Base-by-base conservation (phyloP, 495 filamentous ascomycete species). In the Thermothielavioides terrestris region DNA sequence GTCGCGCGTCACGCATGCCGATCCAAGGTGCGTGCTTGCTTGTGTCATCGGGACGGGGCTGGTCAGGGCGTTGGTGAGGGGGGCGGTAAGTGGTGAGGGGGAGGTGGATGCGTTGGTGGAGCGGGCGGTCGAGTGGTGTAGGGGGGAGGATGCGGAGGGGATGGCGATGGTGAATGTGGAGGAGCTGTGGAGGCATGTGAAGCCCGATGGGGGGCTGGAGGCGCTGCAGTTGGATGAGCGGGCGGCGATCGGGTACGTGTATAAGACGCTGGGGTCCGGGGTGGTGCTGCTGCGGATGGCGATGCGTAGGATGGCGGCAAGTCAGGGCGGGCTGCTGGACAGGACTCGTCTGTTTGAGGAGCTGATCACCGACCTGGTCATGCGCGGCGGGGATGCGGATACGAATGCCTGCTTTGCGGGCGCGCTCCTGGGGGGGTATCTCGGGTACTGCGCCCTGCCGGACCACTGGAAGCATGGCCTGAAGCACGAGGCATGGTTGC, bases 351-450 rank as follows among this genome's bases (percentile, higher is more conserved):
- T 70, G 15, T 75, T 75, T 46, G 68, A 74, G 42, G 44, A 61
- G 17, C 48, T 73, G 22, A 68, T 73, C 4, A 69, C 67, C 9
- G 58, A 71, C 15, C 54, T 77, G 22, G 60, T 74, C 37, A 72
- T 74, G 69, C 46, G 62, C 10, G 73, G 70, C 6, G 73, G 73
- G 0, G 73, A 77, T 51, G 69, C 72, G 4, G 73, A 77, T 37
- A 76, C 73, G 0, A 76, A 76, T 52, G 72, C 68, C 9, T 73
- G 67, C 40, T 68, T 70, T 52, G 71, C 71, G 2, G 72, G 71
- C 1, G 71, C 71, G 0, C 41, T 77, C 2, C 26, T 75, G 9
- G 73, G 73, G 0, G 66, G 55, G 4, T 71, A 62, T 50, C 34
- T 73, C 18, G 73, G 72, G 7, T 71, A 69, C 50, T 54, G 45